These are phyloP conservation scores for Rhodamnia argentea DNA, from an alignment of 345 rosid species.

Conservation along the genomic window DNA sequence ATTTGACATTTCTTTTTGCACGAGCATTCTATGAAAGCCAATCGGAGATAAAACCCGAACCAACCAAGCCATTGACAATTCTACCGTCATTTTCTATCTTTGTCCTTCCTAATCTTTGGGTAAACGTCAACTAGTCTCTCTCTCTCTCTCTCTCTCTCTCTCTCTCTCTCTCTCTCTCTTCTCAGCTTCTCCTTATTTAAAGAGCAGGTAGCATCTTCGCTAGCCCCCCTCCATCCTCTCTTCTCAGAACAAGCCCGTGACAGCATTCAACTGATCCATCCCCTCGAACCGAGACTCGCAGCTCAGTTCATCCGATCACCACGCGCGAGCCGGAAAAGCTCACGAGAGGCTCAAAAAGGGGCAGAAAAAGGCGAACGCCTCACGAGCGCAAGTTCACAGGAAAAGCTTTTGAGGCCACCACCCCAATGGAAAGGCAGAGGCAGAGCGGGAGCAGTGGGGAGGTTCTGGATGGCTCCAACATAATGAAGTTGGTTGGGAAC, in stretches of 20 bases:
- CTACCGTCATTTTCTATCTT: not conserved
- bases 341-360: not conserved
- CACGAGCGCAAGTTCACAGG: not conserved
- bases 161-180: not conserved
- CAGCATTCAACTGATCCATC: not conserved
- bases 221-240: not conserved
- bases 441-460: not conserved
- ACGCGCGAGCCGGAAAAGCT: not conserved
- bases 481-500: conserved; percentile 85
- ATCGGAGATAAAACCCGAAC: not conserved
- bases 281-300: not conserved
- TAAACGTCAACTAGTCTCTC: not conserved
- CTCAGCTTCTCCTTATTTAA: not conserved
- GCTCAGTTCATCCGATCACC: not conserved
- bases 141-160: not conserved
- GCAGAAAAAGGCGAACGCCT: not conserved
- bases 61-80: not conserved
- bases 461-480: conserved; percentile 79
- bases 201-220: not conserved
- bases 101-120: not conserved
- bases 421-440: not conserved
- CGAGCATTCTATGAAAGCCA: not conserved
- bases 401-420: not conserved
- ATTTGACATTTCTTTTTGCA: not conserved
- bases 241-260: not conserved